Conservation (phyloP, 768 basidiomycete genomes). For the Termitomyces sp. region DNA sequence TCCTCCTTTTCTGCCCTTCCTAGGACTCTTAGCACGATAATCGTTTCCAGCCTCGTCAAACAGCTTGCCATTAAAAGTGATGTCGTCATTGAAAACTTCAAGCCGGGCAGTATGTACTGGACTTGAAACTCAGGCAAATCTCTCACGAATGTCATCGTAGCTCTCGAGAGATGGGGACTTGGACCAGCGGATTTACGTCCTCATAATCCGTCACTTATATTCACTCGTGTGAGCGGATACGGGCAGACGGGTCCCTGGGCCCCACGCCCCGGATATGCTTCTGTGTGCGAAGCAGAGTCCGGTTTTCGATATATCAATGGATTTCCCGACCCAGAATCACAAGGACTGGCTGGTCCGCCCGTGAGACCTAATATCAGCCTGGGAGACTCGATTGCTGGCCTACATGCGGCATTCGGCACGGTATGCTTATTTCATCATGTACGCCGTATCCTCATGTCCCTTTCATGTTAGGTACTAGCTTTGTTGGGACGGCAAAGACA, state of each 20-base stretch:
- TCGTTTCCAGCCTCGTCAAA: slow-evolving; percentile 46
- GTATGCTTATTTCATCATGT: slow-evolving; percentile 25
- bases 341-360: slow-evolving; percentile 52
- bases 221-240: slow-evolving; percentile 80
- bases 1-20: background rate
- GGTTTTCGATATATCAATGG: slow-evolving; percentile 74
- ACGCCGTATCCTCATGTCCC: background rate
- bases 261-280: slow-evolving; percentile 63
- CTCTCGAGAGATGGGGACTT: slow-evolving; percentile 65
- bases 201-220: slow-evolving; percentile 84
- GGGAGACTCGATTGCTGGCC: slow-evolving; percentile 65
- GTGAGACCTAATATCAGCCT: slow-evolving; percentile 69
- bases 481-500: slow-evolving; percentile 41
- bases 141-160: slow-evolving; percentile 24
- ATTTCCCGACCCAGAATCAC: slow-evolving; percentile 46
- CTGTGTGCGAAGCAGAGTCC: slow-evolving; percentile 72
- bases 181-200: slow-evolving; percentile 54
- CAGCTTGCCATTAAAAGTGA: slow-evolving; percentile 57
- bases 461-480: slow-evolving; percentile 44
- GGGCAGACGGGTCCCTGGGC: slow-evolving; percentile 75
- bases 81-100: slow-evolving; percentile 68
- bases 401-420: slow-evolving; percentile 72
- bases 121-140: background rate
- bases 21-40: background rate
- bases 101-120: slow-evolving; percentile 58